Base-by-base conservation (phyloP, 1,139 yeast species). In the Kodamaea suecica region DNA sequence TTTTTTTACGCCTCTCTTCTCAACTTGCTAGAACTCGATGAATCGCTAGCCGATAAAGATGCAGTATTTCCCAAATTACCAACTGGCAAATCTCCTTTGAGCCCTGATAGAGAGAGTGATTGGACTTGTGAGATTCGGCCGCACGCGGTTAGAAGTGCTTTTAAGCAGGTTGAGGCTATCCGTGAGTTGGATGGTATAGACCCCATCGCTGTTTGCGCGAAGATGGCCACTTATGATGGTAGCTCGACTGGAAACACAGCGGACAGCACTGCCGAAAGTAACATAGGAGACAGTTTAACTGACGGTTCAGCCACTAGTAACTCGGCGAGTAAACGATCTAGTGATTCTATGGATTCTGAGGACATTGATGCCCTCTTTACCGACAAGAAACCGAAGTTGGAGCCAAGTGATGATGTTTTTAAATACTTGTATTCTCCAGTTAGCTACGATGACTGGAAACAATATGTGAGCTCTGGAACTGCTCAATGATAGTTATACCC, bases 1-100 rank as follows among this genome's bases (percentile, higher is more conserved):
- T 76, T 73, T 51, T 73, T 76, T 49, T 60, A 70, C 35, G 72
- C 78, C 0, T 66, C 80, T 1, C 57, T 76, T 40, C 67, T 76
- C 8, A 76, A 76, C 48, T 57, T 74, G 27, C 57, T 76, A 39
- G 76, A 70, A 31, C 48, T 76, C 30, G 71, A 67, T 16, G 74
- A 67, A 16, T 55, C 62, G 17, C 59, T 39, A n/a, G 43, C 40
- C 4, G 49, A 37, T 19, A 39, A 37, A 34, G 43, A 43, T n/a
- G 35, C 39, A 2, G 35, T 32, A n/a, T 23, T 33, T 12, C 30
- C 40, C 7, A 24, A 26, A 10, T 29, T 57, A 4, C 62, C 45
- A 2, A 33, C 33, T 3, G 53, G 48, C 17, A 55, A 52, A 36
- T 58, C 66, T 2, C 72, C 73, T 3, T 54, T 61, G 27, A 61